A percentile compares a stretch with the other conserved stretches of the same genome.
These are phyloP conservation scores for Aspergillus puulaauensis DNA, from an alignment of 2,329 filamentous ascomycete genomes.

Conservation along the genomic window DNA sequence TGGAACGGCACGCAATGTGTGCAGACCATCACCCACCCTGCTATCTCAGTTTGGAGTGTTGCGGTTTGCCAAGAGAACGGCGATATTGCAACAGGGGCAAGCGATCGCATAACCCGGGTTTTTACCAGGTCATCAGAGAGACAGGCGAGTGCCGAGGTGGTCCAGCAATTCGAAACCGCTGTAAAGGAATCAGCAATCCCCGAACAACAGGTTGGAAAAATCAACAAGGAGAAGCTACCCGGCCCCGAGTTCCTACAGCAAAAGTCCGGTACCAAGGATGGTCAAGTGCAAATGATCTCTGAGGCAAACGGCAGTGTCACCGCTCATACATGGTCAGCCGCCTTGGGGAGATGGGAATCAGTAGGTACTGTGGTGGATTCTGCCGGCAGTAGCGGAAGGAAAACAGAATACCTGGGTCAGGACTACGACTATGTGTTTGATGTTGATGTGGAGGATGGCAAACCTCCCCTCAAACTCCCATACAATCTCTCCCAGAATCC, in stretches of 20 bases:
- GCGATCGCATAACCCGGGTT: constrained; percentile 79
- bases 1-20: constrained; percentile 83
- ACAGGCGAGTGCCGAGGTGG: constrained; percentile 65
- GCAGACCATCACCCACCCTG: constrained; percentile 95
- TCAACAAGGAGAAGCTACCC: constrained; percentile 90
- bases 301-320: constrained; percentile 79
- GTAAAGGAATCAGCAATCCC: constrained; percentile 84
- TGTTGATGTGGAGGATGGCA: constrained; percentile 92
- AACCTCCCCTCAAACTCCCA: constrained; percentile 87
- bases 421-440: constrained; percentile 97
- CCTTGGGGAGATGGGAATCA: constrained; percentile 73
- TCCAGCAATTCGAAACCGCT: constrained; percentile 76
- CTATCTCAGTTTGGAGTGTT: constrained; percentile 93
- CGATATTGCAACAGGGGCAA: constrained; percentile 91
- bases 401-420: constrained; percentile 74
- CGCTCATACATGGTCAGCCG: constrained; percentile 81
- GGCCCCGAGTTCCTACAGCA: constrained; percentile 81
- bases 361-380: constrained; percentile 94
- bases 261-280: constrained; percentile 90
- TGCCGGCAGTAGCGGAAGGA: constrained; percentile 76
- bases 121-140: constrained; percentile 74
- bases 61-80: constrained; percentile 79
- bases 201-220: constrained; percentile 74
- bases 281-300: constrained; percentile 88
- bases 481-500: constrained; percentile 92